These are phyloP conservation scores for Bryoerythrophyllum caledonicum DNA, from an alignment of 225 moss, liverwort and hornwort species.

Conservation along the genomic window DNA sequence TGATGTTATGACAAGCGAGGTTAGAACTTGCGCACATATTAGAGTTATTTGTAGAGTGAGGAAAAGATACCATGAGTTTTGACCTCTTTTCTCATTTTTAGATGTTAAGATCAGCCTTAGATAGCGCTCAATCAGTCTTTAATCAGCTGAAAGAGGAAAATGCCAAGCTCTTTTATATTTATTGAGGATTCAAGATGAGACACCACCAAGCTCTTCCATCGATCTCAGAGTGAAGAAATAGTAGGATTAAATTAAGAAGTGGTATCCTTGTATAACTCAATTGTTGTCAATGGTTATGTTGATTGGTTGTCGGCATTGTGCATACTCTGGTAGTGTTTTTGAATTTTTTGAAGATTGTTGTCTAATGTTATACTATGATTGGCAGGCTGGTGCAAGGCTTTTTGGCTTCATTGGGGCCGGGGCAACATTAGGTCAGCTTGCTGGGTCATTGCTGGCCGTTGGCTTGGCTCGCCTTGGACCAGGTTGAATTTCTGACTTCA, in stretches of 20 bases:
- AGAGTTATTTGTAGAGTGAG: too few species aligned
- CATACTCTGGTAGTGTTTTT: neutral
- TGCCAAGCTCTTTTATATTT: too few species aligned
- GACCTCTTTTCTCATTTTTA: too few species aligned
- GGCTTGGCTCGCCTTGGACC: constrained; percentile 69
- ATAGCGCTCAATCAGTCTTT: too few species aligned
- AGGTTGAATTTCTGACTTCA: constrained; percentile 55
- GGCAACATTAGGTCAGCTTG: constrained; percentile 70
- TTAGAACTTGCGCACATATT: constrained; percentile 22
- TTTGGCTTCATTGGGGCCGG: constrained; percentile 72
- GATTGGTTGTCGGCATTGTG: neutral
- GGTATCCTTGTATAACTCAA: too few species aligned
- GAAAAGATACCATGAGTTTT: too few species aligned
- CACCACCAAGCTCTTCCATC: too few species aligned
- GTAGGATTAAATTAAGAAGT: too few species aligned
- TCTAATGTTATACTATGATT: neutral
- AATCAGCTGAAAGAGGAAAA: too few species aligned
- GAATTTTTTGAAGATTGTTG: neutral
- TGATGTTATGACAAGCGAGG: constrained; percentile 72
- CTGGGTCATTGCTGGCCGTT: constrained; percentile 65
- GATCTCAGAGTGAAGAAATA: too few species aligned
- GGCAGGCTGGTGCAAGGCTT: constrained; percentile 61
- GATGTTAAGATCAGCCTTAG: too few species aligned
- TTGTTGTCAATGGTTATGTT: neutral
- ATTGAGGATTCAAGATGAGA: too few species aligned